phyloP scores from a whole-genome alignment of 78 protist genomes.

The Thecamonas trahens region DNA sequence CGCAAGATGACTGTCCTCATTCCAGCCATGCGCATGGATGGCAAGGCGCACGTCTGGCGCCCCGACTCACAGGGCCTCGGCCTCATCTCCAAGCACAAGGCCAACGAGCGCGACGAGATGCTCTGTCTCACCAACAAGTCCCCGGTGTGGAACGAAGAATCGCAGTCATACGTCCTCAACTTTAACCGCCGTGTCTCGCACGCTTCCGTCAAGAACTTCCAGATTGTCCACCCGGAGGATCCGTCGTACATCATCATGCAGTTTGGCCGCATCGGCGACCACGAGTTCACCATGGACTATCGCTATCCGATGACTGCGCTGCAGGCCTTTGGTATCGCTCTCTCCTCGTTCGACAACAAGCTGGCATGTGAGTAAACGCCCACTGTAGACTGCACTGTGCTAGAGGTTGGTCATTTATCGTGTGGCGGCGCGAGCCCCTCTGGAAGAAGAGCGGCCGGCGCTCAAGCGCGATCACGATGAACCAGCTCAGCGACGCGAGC shows the following conservation, averaged over 20 bases:
- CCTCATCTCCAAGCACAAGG: not conserved
- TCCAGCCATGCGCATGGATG: slow-evolving; percentile 20
- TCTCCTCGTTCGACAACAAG: slow-evolving; percentile 38
- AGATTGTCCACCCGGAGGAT: slow-evolving; percentile 34
- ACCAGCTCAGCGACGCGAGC: too few relatives aligned
- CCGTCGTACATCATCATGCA: slow-evolving; percentile 28
- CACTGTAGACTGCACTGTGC: too few relatives aligned
- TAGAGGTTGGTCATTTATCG: too few relatives aligned
- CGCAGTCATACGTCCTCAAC: slow-evolving; percentile 66
- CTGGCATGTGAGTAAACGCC: slow-evolving; percentile 43
- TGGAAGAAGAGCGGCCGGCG: too few relatives aligned
- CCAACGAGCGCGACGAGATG: slow-evolving; percentile 12
- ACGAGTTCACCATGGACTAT: slow-evolving; percentile 51
- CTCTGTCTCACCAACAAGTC: slow-evolving; percentile 19
- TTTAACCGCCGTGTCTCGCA: slow-evolving; percentile 65
- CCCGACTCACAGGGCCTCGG: not conserved
- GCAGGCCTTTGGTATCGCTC: slow-evolving; percentile 54
- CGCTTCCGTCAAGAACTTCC: slow-evolving; percentile 81
- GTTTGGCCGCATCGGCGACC: slow-evolving; percentile 30
- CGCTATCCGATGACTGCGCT: slow-evolving; percentile 30
- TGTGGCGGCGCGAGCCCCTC: too few relatives aligned
- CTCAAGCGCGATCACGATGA: too few relatives aligned
- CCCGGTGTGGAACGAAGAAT: slow-evolving; percentile 44
- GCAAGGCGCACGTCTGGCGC: not conserved
- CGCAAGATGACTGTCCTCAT: slow-evolving; percentile 38